phyloP scores from a whole-genome alignment of 2,329 filamentous ascomycete genomes.

The Fusarium tupiense region DNA sequence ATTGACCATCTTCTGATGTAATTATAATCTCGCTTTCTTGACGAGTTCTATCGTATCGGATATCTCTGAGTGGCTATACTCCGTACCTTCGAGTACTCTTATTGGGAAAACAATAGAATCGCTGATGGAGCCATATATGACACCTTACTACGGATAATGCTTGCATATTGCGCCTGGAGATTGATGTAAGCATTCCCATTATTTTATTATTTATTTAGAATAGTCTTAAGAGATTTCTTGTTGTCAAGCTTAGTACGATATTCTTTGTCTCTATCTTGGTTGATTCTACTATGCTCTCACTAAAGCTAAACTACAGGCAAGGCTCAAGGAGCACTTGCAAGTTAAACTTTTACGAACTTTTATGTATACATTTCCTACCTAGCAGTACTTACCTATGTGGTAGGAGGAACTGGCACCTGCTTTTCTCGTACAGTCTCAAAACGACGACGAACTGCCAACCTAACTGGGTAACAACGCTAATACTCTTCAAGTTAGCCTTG shows the following conservation, averaged over 20 bases:
- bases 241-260: neutral
- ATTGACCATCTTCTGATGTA: conserved; percentile 21
- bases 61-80: neutral
- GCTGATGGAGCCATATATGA: neutral
- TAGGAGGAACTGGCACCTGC: conserved; percentile 4
- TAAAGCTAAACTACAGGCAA: neutral
- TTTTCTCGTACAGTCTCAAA: conserved; percentile 11
- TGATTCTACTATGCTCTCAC: neutral
- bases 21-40: conserved; percentile 32
- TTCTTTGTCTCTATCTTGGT: neutral
- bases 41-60: neutral
- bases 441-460: conserved; percentile 14
- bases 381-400: no score
- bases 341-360: neutral
- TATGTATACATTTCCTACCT: neutral
- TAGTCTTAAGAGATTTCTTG: neutral
- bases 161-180: neutral
- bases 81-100: neutral
- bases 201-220: neutral
- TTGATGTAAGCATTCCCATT: neutral
- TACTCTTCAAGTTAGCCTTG: neutral
- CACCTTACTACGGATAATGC: neutral
- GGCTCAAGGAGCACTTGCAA: neutral
- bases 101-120: neutral
- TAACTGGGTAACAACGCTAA: conserved; percentile 12